Conservation (phyloP, 192 early-diverging fungal species). For the Helicostylum pulchrum region DNA sequence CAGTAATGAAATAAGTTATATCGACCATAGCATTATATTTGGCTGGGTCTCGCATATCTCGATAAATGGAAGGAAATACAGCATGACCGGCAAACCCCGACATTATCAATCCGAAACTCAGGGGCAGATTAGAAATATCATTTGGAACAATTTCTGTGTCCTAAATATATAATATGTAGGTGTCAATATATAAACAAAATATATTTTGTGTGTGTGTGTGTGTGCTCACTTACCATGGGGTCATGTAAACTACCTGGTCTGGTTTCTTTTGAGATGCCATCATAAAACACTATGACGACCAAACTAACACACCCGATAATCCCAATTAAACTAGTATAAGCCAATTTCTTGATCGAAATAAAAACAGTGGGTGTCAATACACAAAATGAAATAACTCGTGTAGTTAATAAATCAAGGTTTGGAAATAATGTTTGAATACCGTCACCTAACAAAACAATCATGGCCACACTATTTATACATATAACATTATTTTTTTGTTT, state of each 20-base stretch:
- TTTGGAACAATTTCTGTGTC: slow-evolving; percentile 50
- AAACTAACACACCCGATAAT: slow-evolving; percentile 50
- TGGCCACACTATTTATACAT: slow-evolving; percentile 37
- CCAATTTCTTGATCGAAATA: slow-evolving; percentile 41
- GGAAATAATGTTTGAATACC: slow-evolving; percentile 34
- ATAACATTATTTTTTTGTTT: not conserved
- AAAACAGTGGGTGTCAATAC: slow-evolving; percentile 51
- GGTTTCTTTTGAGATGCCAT: slow-evolving; percentile 50
- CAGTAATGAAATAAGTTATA: slow-evolving; percentile 48
- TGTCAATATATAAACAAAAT: not conserved
- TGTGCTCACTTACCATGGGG: slow-evolving; percentile 33
- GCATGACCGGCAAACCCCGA: slow-evolving; percentile 63
- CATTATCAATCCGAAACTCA: slow-evolving; percentile 56
- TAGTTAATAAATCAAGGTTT: slow-evolving; percentile 6
- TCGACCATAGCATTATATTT: slow-evolving; percentile 52
- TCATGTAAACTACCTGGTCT: slow-evolving; percentile 54
- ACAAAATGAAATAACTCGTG: slow-evolving; percentile 46
- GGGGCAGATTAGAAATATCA: slow-evolving; percentile 33
- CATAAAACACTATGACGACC: slow-evolving; percentile 51
- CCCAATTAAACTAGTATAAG: slow-evolving; percentile 60
- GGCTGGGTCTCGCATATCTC: slow-evolving; percentile 55
- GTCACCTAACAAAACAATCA: slow-evolving; percentile 36
- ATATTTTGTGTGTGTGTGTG: not conserved
- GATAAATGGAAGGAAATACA: slow-evolving; percentile 62
- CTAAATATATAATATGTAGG: slow-evolving; percentile 7